Base-by-base conservation (phyloP, 768 basidiomycete species). In the Calvatia gigantea region DNA sequence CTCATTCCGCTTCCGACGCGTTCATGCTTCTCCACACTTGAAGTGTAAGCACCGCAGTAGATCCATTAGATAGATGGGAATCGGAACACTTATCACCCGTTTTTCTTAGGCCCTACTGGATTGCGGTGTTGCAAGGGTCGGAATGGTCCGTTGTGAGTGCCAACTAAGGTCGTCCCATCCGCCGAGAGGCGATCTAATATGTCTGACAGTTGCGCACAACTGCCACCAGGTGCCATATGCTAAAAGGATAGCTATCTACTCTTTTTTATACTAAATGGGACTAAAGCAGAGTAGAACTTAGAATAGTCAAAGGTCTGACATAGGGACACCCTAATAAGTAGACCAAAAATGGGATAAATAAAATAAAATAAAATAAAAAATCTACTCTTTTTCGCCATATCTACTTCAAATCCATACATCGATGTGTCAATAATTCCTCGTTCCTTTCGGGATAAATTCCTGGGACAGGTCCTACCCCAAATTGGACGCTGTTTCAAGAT, bases 51-150 rank as follows among this genome's bases (percentile, higher is more conserved):
- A 44, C 19, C 14, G 27, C 38, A 51, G 29, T 14, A 9, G n/a
- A 25, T 43, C 7, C 17, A 33, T 35, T 37, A 9, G 19, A 32
- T 23, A 12, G 5, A 21, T 8, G 11, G n/a, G 12, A 6, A 27
- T 15, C 6, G 14, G 42, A 3, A 23, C 35, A 43, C 43, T 14
- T 17, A 29, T 46, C 23, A 45, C 9, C 28, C 28, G 28, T 15
- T 11, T 19, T 31, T 17, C 7, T 11, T 37, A 54, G 43, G 43
- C 14, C 43, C 32, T 23, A 4, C 11, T 14, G 42, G 52, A 25
- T 37, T 33, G 1, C 42, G 35, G 33, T 49, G 56, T 19, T 43
- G 43, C 32, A 57, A 57, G 29, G 50, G 31, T n/a, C 42, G 33
- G 41, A 23, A 42, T 35, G 43, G 49, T 43, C 44, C 52, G 6